These are phyloP conservation scores for Gossypium turneri DNA, from an alignment of 345 rosid genomes.

Conservation along the genomic window DNA sequence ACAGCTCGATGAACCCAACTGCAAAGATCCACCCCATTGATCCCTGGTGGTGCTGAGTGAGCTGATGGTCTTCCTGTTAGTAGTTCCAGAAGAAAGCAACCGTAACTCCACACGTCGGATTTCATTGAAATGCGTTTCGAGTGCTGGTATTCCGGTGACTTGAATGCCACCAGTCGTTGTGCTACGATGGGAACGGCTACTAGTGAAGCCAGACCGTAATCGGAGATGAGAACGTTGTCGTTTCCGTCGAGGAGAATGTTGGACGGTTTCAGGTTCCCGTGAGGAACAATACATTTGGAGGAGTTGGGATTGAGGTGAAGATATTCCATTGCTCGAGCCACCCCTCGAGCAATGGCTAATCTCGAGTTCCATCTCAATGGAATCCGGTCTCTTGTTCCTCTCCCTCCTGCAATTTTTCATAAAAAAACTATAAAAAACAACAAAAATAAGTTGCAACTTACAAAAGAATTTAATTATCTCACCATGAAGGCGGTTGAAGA, in stretches of 20 bases:
- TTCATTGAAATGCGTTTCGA: slow-evolving; percentile 31
- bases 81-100: slow-evolving; percentile 45
- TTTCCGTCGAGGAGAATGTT: slow-evolving; percentile 47
- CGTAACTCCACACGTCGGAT: slow-evolving; percentile 57
- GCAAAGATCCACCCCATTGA: slow-evolving; percentile 40
- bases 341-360: slow-evolving; percentile 38
- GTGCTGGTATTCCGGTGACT: slow-evolving; percentile 45
- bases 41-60: slow-evolving; percentile 44
- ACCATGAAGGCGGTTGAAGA: slow-evolving; percentile 53
- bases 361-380: slow-evolving; percentile 50
- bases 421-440: not conserved
- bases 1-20: slow-evolving; percentile 58
- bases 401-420: slow-evolving; percentile 25
- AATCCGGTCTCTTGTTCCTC: slow-evolving; percentile 32
- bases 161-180: slow-evolving; percentile 36
- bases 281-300: slow-evolving; percentile 25
- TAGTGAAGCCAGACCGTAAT: slow-evolving; percentile 40
- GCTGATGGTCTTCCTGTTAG: slow-evolving; percentile 38
- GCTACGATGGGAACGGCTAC: slow-evolving; percentile 41
- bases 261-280: slow-evolving; percentile 57
- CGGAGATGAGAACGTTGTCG: slow-evolving; percentile 39
- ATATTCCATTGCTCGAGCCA: slow-evolving; percentile 45
- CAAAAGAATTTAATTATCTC: not conserved
- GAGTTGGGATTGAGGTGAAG: slow-evolving; percentile 37
- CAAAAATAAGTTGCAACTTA: not conserved